A percentile compares a stretch with the other conserved stretches of the same genome.
Conservation (phyloP, 2,329 filamentous ascomycete genomes). For the Chaetomiaceae sp. region DNA sequence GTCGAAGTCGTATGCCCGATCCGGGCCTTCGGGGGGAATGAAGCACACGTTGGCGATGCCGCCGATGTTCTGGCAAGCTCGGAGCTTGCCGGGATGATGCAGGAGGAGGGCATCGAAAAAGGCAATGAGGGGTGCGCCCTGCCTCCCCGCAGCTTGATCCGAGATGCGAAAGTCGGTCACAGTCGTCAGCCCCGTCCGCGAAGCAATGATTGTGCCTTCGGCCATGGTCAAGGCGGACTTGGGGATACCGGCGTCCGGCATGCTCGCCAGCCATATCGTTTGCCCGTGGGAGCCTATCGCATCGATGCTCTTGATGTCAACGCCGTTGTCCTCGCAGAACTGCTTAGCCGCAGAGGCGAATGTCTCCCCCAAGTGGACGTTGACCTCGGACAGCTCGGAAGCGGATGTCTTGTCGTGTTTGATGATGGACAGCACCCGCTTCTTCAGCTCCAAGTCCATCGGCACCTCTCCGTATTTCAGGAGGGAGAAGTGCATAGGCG, state of each 20-base stretch:
- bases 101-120: constrained; percentile 54
- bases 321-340: constrained; percentile 42
- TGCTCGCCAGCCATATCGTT: constrained; percentile 52
- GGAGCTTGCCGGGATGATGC: constrained; percentile 51
- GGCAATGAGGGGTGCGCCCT: constrained; percentile 51
- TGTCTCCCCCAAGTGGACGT: constrained; percentile 52
- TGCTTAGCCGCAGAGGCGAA: constrained; percentile 48
- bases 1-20: constrained; percentile 46
- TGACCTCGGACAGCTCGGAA: constrained; percentile 51
- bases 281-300: constrained; percentile 54
- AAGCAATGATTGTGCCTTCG: constrained; percentile 51
- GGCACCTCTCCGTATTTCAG: constrained; percentile 54
- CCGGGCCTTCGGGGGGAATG: constrained; percentile 44
- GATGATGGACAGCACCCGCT: constrained; percentile 53
- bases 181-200: constrained; percentile 52
- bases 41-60: constrained; percentile 59
- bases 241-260: constrained; percentile 44
- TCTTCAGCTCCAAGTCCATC: constrained; percentile 49
- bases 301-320: constrained; percentile 45
- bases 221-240: constrained; percentile 51
- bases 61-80: constrained; percentile 58
- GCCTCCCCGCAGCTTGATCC: constrained; percentile 52
- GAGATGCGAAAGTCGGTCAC: constrained; percentile 54
- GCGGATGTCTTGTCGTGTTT: constrained; percentile 48
- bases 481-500: constrained; percentile 52